Base-by-base conservation (phyloP, 495 filamentous ascomycete genomes). In the Trichoderma gamsii region DNA sequence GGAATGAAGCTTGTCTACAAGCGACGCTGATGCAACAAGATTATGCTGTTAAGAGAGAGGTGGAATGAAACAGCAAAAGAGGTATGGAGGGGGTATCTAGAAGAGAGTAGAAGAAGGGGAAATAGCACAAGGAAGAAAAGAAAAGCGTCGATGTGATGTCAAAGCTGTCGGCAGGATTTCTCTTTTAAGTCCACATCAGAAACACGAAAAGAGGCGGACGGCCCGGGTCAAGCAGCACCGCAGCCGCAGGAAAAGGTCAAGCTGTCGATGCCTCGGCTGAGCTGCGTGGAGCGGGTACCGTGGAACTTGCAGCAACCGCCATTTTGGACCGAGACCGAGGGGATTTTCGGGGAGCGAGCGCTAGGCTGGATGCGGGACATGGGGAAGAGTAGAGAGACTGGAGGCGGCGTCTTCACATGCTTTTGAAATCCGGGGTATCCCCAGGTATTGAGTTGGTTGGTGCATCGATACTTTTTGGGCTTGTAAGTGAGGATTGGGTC, bases 251-350 rank as follows among this genome's bases (percentile, higher is more conserved):
- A 46, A 46, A 46, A 46, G 43, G 8, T 38, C 29, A 29, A 29
- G 29, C 3, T 52, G 49, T 52, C 49, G 56, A 61, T 61, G 56
- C 56, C 56, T 61, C 56, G 56, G 56, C 56, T 61, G 23, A 61
- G 56, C 56, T 61, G n/a, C 56, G 27, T 5, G 56, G 25, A 21
- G 56, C 56, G 56, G 56, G 56, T 61, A 61, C 23, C 25, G 16
- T 32, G 23, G 27, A 27, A 12, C 18, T 25, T 12, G 44, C 2
- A 49, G 44, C 49, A 18, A 18, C 18, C 49, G 49, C 16, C n/a
- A 38, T 38, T 38, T 52, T 52, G 49, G 4, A 52, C 49, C 49
- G 49, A 52, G 49, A 38, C 44, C 44, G 44, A 49, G 44, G 15
- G n/a, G 4, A 5, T 21, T 18, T 21, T 18, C 49, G 5, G 49